phyloP scores from a whole-genome alignment of 257 asterid species.

The Haberlea rhodopensis region DNA sequence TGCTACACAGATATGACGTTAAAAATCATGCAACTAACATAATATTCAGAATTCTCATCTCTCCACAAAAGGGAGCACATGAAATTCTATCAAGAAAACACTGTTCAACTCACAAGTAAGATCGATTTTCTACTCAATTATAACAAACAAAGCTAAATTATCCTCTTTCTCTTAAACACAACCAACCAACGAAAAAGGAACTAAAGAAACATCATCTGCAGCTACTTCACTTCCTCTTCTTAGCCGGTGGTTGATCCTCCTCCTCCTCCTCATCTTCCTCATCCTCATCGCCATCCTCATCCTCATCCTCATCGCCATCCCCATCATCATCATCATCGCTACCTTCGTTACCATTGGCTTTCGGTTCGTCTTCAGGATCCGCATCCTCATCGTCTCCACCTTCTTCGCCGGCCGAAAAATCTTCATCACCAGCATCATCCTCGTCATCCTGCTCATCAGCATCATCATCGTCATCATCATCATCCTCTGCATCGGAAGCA shows the following conservation, averaged over 20 bases:
- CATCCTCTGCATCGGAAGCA: too few species aligned
- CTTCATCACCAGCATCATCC: too few species aligned
- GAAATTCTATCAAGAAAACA: constrained; percentile 39
- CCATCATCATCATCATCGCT: constrained; percentile 40
- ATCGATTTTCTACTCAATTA: constrained; percentile 45
- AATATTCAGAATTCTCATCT: constrained; percentile 30
- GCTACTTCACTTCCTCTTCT: too few species aligned
- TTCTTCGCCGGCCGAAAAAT: constrained; percentile 73
- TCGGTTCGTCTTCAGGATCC: constrained; percentile 55
- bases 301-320: constrained; percentile 42
- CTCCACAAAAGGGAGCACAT: constrained; percentile 32
- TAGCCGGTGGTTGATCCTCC: constrained; percentile 81
- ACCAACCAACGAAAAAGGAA: constrained; percentile 41
- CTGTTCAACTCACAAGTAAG: constrained; percentile 34
- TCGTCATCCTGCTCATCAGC: too few species aligned
- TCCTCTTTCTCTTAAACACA: constrained; percentile 49
- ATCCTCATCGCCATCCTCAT: constrained; percentile 38
- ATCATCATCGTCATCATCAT: too few species aligned
- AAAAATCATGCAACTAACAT: constrained; percentile 33
- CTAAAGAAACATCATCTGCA: constrained; percentile 32
- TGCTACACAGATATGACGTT: constrained; percentile 15
- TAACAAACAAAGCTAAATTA: constrained; percentile 34
- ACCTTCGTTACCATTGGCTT: constrained; percentile 62
- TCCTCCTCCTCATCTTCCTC: constrained; percentile 68
- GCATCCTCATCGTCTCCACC: constrained; percentile 69